phyloP scores from a whole-genome alignment of 495 filamentous ascomycete species.

The Trichoderma erinaceum region DNA sequence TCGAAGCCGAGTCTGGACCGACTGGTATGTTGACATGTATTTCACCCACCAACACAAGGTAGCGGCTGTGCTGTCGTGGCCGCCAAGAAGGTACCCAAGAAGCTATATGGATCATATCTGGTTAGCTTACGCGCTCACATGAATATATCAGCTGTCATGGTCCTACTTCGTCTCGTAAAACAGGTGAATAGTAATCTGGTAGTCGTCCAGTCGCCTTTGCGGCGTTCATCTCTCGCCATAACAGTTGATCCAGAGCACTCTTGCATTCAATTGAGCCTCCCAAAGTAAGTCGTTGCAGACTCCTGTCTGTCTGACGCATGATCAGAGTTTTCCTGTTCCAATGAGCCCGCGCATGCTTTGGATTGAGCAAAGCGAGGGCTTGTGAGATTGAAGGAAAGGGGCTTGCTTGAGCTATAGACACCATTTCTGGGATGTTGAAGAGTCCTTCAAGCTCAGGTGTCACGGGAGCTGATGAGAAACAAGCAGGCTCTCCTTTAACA shows the following conservation, averaged over 20 bases:
- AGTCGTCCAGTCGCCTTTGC: constrained; percentile 22
- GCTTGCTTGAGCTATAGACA: not conserved
- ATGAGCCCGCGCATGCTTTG: constrained; percentile 14
- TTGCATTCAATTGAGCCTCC: not conserved
- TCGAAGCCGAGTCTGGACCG: constrained; percentile 26
- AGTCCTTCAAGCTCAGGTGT: not conserved
- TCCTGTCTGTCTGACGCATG: not conserved
- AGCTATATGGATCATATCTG: constrained; percentile 6
- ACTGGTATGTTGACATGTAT: constrained; percentile 23
- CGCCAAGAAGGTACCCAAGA: constrained; percentile 25
- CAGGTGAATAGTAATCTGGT: constrained; percentile 19
- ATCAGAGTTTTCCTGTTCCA: constrained; percentile 2
- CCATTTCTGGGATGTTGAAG: not conserved
- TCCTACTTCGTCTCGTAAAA: constrained; percentile 23
- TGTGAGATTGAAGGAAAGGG: not conserved
- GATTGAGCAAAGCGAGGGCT: not conserved
- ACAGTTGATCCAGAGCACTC: constrained; percentile 21
- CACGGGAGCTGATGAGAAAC: not conserved
- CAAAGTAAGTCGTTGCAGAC: not conserved
- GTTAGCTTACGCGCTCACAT: not conserved
- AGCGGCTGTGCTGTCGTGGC: constrained; percentile 26
- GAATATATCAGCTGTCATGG: not conserved
- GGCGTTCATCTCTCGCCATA: constrained; percentile 23
- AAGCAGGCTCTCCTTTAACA: not conserved
- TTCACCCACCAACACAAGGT: constrained; percentile 22